These are phyloP conservation scores for Tinospora cordifolia DNA, from an alignment of 164 flowering plant species.

Conservation along the genomic window DNA sequence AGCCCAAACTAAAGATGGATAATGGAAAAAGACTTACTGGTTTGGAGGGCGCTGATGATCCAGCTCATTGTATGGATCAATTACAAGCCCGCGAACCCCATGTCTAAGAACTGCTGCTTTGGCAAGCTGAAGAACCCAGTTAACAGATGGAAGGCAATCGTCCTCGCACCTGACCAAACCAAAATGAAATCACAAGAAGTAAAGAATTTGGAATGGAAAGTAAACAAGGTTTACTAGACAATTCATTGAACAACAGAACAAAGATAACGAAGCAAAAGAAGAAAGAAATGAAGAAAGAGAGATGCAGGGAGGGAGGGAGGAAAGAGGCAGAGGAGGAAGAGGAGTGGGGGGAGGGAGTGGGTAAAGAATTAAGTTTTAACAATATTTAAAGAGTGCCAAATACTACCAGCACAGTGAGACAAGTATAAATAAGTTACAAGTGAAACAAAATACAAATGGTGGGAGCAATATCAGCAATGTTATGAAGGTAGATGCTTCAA, in stretches of 20 bases:
- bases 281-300: too few species aligned
- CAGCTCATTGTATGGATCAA: constrained; percentile 98
- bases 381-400: too few species aligned
- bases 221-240: background rate
- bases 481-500: too few species aligned
- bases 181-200: background rate
- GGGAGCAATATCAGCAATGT: too few species aligned
- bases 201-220: background rate
- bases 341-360: too few species aligned
- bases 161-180: constrained; percentile 64
- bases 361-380: too few species aligned
- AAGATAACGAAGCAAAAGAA: background rate
- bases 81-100: constrained; percentile 93
- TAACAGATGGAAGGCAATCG: constrained; percentile 79
- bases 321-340: too few species aligned
- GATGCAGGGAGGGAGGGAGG: too few species aligned
- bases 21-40: constrained; percentile 47
- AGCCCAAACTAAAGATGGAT: background rate
- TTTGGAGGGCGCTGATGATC: constrained; percentile 79
- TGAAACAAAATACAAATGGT: too few species aligned
- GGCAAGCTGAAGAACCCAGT: constrained; percentile 92
- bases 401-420: too few species aligned
- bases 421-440: too few species aligned
- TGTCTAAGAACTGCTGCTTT: constrained; percentile 80
- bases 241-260: background rate